Evolutionary conservation across 257 asterid genomes (phyloP).

Genomic region (Nyctanthes arbortristis): DNA sequence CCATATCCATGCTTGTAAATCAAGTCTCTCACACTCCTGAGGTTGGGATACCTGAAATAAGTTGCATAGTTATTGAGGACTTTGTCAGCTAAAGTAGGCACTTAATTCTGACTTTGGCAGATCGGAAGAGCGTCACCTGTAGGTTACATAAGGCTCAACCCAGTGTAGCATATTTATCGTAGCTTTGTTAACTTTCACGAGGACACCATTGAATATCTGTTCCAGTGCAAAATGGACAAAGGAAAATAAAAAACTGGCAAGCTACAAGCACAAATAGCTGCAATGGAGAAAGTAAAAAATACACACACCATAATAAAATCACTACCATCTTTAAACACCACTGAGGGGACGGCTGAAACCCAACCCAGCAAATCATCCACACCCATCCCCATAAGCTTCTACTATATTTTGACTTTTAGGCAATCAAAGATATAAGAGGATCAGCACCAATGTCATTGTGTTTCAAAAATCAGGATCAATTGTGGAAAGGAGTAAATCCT

Average conservation of each 20-base stretch:
- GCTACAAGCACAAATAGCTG: too few relatives aligned
- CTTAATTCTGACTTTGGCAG: neutral
- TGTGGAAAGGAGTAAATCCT: too few relatives aligned
- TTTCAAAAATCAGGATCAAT: too few relatives aligned
- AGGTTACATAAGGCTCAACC: constrained; percentile 67
- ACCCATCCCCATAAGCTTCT: too few relatives aligned
- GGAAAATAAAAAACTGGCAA: neutral
- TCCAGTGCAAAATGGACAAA: neutral
- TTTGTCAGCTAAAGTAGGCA: neutral
- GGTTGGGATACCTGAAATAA: constrained; percentile 46
- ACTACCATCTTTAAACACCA: too few relatives aligned
- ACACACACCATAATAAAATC: too few relatives aligned
- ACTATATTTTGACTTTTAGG: too few relatives aligned
- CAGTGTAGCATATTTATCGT: constrained; percentile 60
- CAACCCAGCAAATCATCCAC: too few relatives aligned
- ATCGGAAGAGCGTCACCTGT: constrained; percentile 48
- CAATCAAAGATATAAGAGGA: too few relatives aligned
- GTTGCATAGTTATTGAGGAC: neutral
- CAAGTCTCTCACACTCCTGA: constrained; percentile 50
- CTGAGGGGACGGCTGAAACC: too few relatives aligned
- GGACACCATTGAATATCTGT: constrained; percentile 64
- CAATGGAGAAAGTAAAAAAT: too few relatives aligned
- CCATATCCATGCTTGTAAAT: constrained; percentile 59
- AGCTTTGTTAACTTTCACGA: constrained; percentile 61
- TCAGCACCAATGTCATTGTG: too few relatives aligned